phyloP scores from a whole-genome alignment of 1,284 basidiomycete species.

The Athelia psychrophila region DNA sequence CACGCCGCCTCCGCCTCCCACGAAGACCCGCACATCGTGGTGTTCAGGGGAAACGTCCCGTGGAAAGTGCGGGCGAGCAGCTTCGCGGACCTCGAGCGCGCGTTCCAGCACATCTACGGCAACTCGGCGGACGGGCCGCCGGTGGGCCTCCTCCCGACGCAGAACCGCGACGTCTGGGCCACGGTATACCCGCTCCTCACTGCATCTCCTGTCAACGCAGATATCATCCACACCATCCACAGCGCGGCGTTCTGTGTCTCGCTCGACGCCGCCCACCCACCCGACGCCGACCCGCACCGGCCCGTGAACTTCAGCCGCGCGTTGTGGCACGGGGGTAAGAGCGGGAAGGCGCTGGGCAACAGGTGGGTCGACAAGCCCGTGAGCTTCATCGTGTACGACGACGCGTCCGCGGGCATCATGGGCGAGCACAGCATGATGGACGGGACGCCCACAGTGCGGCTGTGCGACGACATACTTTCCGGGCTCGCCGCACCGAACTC shows the following conservation, averaged over 20 bases:
- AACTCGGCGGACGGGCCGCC: conserved; percentile 63
- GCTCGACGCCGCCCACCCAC: conserved; percentile 64
- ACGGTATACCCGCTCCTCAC: conserved; percentile 67
- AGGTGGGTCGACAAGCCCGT: conserved; percentile 85
- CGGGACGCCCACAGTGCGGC: conserved; percentile 63
- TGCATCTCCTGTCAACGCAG: conserved; percentile 54
- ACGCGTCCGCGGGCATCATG: conserved; percentile 78
- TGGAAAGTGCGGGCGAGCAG: conserved; percentile 75
- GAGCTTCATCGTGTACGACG: conserved; percentile 81
- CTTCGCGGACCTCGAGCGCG: conserved; percentile 72
- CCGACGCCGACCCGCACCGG: conserved; percentile 58
- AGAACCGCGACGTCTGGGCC: conserved; percentile 83
- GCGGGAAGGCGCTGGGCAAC: conserved; percentile 51
- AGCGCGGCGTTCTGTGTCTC: conserved; percentile 81
- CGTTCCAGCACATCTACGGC: conserved; percentile 74
- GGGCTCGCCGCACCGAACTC: conserved; percentile 23
- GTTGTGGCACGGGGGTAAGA: conserved; percentile 71
- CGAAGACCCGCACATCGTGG: conserved; percentile 73
- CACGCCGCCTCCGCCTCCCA: conserved; percentile 34
- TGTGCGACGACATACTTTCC: conserved; percentile 45
- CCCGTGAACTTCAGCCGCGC: conserved; percentile 58
- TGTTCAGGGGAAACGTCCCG: conserved; percentile 73
- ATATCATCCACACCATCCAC: conserved; percentile 72
- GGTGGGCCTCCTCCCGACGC: conserved; percentile 75
- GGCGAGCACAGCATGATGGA: conserved; percentile 95